phyloP scores from a whole-genome alignment of 2,329 filamentous ascomycete genomes.

The Talaromyces sp. region DNA sequence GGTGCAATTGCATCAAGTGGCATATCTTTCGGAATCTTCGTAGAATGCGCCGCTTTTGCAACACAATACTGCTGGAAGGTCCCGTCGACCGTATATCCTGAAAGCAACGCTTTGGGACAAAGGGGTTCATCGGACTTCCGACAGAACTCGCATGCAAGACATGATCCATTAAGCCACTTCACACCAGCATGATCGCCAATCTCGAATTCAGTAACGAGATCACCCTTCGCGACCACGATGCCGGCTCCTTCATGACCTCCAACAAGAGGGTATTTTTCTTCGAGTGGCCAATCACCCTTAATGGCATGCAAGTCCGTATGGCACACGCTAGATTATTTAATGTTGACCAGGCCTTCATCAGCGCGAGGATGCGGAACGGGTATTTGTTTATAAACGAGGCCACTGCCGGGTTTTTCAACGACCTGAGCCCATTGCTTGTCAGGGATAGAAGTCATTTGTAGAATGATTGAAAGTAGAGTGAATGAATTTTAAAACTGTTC shows the following conservation, averaged over 20 bases:
- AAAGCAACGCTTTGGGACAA: slow-evolving; percentile 66
- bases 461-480: too few relatives aligned
- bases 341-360: slow-evolving; percentile 86
- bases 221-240: slow-evolving; percentile 70
- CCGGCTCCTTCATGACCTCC: slow-evolving; percentile 63
- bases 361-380: slow-evolving; percentile 75
- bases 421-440: slow-evolving; percentile 86
- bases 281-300: slow-evolving; percentile 83
- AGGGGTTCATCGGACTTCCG: slow-evolving; percentile 72
- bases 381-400: slow-evolving; percentile 55
- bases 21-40: slow-evolving; percentile 74
- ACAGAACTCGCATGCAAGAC: slow-evolving; percentile 75
- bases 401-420: too few relatives aligned
- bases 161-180: slow-evolving; percentile 84
- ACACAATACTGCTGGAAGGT: slow-evolving; percentile 91
- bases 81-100: slow-evolving; percentile 87
- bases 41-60: slow-evolving; percentile 80
- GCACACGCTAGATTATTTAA: slow-evolving; percentile 87
- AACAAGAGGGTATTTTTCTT: slow-evolving; percentile 64
- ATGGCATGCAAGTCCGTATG: slow-evolving; percentile 80
- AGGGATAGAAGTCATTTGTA: too few relatives aligned
- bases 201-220: slow-evolving; percentile 68
- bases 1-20: slow-evolving; percentile 73
- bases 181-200: slow-evolving; percentile 79
- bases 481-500: too few relatives aligned